These are phyloP conservation scores for Durio zibethinus DNA, from an alignment of 345 rosid genomes.

Conservation along the genomic window DNA sequence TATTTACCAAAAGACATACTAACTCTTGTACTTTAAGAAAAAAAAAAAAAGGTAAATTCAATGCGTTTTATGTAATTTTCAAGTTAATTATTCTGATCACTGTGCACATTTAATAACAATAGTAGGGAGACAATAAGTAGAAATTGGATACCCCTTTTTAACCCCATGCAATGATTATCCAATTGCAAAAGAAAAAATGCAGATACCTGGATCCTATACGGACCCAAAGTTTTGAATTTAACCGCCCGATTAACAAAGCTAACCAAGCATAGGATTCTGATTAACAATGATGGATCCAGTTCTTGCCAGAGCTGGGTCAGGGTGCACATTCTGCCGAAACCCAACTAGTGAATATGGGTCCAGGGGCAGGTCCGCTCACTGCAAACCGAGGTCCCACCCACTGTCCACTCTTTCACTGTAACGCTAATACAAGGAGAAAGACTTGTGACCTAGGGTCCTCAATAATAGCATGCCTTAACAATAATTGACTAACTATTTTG, in stretches of 20 bases:
- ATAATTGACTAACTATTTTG: not conserved
- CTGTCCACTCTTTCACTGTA: not conserved
- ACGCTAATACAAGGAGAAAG: not conserved
- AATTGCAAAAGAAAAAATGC: no score
- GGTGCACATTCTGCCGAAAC: slow-evolving; percentile 22
- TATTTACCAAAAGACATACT: no score
- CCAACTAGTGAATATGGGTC: slow-evolving; percentile 20
- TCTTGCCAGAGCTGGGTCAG: slow-evolving; percentile 2
- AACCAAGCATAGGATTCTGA: slow-evolving; percentile 23
- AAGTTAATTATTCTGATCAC: no score
- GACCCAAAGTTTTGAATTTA: no score
- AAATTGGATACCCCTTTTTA: no score
- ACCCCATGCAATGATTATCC: no score
- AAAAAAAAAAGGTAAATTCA: no score
- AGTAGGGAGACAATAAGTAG: no score
- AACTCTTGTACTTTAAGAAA: no score
- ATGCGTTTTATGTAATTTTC: no score
- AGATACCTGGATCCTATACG: no score
- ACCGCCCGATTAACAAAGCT: not conserved
- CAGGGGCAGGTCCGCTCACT: slow-evolving; percentile 13
- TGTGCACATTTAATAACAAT: no score
- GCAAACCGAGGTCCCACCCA: slow-evolving; percentile 20
- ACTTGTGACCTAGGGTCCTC: not conserved
- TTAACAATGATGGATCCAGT: not conserved
- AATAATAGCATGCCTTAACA: not conserved